Conservation (phyloP, 495 filamentous ascomycete genomes). For the Xylaria telfairii region DNA sequence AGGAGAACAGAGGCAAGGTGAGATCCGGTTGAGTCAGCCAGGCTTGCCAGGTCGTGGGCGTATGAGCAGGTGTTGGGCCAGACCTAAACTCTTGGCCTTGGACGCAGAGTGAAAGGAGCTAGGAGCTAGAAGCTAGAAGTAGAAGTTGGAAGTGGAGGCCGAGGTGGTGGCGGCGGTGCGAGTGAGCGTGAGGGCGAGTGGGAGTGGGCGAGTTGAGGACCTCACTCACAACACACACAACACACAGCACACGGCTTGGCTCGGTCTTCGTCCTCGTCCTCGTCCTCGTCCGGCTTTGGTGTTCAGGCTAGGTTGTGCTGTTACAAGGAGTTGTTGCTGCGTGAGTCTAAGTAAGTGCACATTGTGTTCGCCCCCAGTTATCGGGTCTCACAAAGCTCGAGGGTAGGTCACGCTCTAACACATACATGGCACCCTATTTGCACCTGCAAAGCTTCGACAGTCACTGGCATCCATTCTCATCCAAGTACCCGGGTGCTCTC, state of each 20-base stretch:
- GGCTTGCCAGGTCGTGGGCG: background rate
- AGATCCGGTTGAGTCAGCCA: slow-evolving; percentile 9
- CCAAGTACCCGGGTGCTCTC: slow-evolving; percentile 2
- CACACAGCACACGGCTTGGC: slow-evolving; percentile 2
- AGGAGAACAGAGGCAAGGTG: background rate
- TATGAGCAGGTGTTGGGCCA: background rate
- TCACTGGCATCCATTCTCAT: slow-evolving; percentile 2
- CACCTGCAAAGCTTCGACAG: background rate
- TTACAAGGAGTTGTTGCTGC: slow-evolving; percentile 18
- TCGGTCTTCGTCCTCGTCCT: background rate
- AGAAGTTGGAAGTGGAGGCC: background rate
- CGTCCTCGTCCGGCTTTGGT: too few species aligned
- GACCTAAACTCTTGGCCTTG: background rate
- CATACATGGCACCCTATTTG: background rate
- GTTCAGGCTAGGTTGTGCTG: background rate
- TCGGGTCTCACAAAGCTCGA: slow-evolving; percentile 11
- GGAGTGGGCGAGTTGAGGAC: background rate
- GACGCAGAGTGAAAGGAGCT: background rate
- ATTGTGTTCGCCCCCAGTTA: slow-evolving; percentile 10
- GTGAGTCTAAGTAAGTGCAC: background rate
- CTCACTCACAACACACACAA: background rate
- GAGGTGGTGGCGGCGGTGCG: too few species aligned
- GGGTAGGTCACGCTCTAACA: background rate
- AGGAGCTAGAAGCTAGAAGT: background rate
- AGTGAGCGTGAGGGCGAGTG: background rate